Percentiles rank a stretch among this genome's conserved stretches.
These are phyloP conservation scores for Citrus glauca DNA, from an alignment of 345 rosid species.

Conservation along the genomic window DNA sequence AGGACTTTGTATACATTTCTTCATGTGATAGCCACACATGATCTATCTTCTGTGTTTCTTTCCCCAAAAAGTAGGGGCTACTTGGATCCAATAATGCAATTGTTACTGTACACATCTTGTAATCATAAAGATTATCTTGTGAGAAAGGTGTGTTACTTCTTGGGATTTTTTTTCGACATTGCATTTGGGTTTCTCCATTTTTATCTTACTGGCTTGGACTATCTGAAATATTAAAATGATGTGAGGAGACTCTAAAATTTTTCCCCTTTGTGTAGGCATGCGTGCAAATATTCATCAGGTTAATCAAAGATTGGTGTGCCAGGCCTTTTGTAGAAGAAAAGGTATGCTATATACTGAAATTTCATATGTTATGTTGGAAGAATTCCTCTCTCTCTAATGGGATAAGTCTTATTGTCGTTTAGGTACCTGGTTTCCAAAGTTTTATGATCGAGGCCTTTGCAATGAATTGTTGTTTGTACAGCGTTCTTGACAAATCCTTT, in stretches of 20 bases:
- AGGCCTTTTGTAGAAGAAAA: slow-evolving; percentile 60
- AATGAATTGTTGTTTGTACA: slow-evolving; percentile 75
- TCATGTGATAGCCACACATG: slow-evolving; percentile 76
- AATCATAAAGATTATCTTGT: slow-evolving; percentile 68
- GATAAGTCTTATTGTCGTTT: slow-evolving; percentile 4
- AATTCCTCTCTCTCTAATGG: background rate
- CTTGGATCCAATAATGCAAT: slow-evolving; percentile 60
- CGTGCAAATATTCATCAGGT: slow-evolving; percentile 82
- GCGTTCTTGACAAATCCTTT: slow-evolving; percentile 86
- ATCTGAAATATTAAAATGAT: slow-evolving; percentile 1
- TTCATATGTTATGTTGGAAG: background rate
- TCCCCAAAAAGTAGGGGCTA: slow-evolving; percentile 53
- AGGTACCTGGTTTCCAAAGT: slow-evolving; percentile 86
- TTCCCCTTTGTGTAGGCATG: slow-evolving; percentile 49
- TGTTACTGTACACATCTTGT: slow-evolving; percentile 67
- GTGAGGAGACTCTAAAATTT: background rate
- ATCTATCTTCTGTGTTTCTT: slow-evolving; percentile 79
- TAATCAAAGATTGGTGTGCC: slow-evolving; percentile 89
- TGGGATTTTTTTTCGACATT: background rate
- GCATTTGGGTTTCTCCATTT: slow-evolving; percentile 9
- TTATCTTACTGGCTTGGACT: background rate
- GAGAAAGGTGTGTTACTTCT: slow-evolving; percentile 59
- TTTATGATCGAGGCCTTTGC: slow-evolving; percentile 71
- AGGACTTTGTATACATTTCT: slow-evolving; percentile 79
- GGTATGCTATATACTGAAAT: slow-evolving; percentile 26